phyloP scores from a whole-genome alignment of 768 basidiomycete genomes.

The Dentipellis sp. region DNA sequence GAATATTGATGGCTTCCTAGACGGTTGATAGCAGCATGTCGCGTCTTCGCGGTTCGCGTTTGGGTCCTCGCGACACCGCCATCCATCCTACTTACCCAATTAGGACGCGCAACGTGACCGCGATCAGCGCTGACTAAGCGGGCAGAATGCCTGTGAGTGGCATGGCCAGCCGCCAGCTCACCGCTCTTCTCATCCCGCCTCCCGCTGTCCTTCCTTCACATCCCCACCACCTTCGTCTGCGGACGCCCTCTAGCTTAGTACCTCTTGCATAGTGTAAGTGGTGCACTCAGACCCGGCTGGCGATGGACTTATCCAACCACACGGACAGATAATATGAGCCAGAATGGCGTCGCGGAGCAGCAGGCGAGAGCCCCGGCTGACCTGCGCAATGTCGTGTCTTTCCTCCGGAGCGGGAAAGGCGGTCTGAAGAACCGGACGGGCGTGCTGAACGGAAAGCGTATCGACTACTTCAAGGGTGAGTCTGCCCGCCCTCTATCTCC shows the following conservation, averaged over 20 bases:
- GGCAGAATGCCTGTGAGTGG: conserved; percentile 2
- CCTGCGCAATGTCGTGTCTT: conserved; percentile 75
- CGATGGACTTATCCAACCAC: no score
- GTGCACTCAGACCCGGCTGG: neutral
- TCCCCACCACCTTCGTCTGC: neutral
- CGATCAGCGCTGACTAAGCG: neutral
- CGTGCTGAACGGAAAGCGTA: conserved; percentile 85
- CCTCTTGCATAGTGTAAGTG: neutral
- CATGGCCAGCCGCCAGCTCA: neutral
- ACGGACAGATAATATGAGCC: no score
- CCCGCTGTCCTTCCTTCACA: neutral
- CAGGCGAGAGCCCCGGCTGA: conserved; percentile 76
- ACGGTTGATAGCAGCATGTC: no score
- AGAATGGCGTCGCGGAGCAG: conserved; percentile 37
- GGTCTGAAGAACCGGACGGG: conserved; percentile 88
- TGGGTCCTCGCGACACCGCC: no score
- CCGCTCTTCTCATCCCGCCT: neutral
- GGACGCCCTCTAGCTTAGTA: neutral
- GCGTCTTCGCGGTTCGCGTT: no score
- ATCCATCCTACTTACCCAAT: neutral
- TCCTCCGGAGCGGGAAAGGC: conserved; percentile 75
- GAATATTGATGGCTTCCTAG: no score
- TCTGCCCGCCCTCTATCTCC: conserved; percentile 1
- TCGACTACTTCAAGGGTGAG: conserved; percentile 98
- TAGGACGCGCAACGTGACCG: neutral